Base-by-base conservation (phyloP, 345 rosid species). In the Acer yangbiense region DNA sequence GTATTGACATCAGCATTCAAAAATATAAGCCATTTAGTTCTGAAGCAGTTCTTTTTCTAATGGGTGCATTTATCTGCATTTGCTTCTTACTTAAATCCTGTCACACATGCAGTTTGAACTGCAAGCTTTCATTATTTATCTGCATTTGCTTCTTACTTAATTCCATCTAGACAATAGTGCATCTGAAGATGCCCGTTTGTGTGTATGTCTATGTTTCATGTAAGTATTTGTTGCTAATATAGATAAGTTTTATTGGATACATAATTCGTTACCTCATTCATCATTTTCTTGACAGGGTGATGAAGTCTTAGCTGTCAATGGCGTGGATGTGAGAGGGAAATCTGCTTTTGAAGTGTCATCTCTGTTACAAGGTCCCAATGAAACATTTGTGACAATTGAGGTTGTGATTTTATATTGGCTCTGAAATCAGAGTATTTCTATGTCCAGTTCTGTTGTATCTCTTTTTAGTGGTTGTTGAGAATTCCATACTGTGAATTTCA, bases 291-390 rank as follows among this genome's bases (percentile, higher is more conserved):
- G 69, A 4, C 65, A 93, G 99, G 97, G 98, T 57, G 98, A 95
- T 85, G 94, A 95, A 82, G 81, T 95, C 77, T 74, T 90, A 74
- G 89, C 93, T 54, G 96, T 95, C 54, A 91, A 93, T 85, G 98
- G 95, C 82, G 81, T 83, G 82, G 92, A 90, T 78, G 95, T 91
- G 41, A 82, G 50, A 65, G 99, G 99, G 79, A 95, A 93, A 86
- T 92, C 98, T 52, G 90, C 99, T 23, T 91, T 95, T 82, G 98
- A 95, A 90, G 96, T 89, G 41, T 93, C 95, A 70, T 95, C 99
- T 65, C 84, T 93, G 89, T 81, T 95, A 71, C 99, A 90, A 86
- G 99, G 99, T 75, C 99, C 98, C 41, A 90, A 84, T 79, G 95
- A 93, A 87, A 92, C 99, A 71, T 87, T 71, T 74, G 99, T 93